These are phyloP conservation scores for Acanthamoeba triangularis DNA, from an alignment of 208 protist genomes.

Conservation along the genomic window DNA sequence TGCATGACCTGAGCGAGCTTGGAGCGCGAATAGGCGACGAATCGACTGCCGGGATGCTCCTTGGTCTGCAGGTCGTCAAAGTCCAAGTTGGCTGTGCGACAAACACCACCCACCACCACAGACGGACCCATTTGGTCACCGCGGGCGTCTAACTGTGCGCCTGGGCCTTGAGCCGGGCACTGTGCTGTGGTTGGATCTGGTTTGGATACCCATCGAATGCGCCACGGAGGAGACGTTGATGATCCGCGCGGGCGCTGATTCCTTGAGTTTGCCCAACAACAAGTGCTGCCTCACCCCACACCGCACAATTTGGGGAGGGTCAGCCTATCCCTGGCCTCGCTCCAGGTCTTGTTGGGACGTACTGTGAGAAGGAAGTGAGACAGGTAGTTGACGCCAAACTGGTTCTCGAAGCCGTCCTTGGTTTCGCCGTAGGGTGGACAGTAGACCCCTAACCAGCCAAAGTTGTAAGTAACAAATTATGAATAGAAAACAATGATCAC, in stretches of 20 bases:
- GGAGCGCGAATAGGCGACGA: not conserved
- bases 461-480: too few relatives aligned
- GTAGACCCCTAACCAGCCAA: not conserved
- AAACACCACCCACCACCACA: not conserved
- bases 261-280: slow-evolving; percentile 41
- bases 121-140: too few relatives aligned
- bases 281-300: not conserved
- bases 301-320: not conserved
- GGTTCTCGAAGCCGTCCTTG: not conserved
- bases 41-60: slow-evolving; percentile 9
- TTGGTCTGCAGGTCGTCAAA: slow-evolving; percentile 13
- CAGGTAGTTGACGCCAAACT: slow-evolving; percentile 40
- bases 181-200: too few relatives aligned
- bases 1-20: slow-evolving; percentile 34
- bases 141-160: too few relatives aligned
- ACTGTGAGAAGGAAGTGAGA: slow-evolving; percentile 56
- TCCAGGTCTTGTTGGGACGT: not conserved
- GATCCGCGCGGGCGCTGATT: not conserved
- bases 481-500: too few relatives aligned
- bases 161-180: too few relatives aligned
- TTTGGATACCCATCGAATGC: not conserved
- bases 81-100: slow-evolving; percentile 16
- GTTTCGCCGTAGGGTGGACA: not conserved
- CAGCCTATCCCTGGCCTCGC: not conserved
- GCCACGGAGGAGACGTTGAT: slow-evolving; percentile 30